A percentile compares a stretch with the other conserved stretches of the same genome.
phyloP scores from a whole-genome alignment of 2,329 filamentous ascomycete species.

The Aspergillus pseudotamarii region DNA sequence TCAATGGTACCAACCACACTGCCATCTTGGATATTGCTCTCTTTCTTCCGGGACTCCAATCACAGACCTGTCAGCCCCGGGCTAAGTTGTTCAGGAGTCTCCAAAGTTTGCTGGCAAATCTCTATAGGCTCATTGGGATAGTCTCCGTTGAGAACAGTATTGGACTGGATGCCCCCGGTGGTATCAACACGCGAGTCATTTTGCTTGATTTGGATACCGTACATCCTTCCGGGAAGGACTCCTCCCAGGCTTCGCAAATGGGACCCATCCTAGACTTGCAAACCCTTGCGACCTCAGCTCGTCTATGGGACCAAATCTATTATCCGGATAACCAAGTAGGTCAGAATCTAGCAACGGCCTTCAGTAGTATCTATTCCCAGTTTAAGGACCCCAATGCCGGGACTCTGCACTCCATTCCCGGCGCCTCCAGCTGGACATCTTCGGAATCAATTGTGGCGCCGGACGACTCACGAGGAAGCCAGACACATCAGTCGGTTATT shows the following conservation, averaged over 20 bases:
- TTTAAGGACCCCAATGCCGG: conserved; percentile 22
- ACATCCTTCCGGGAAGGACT: conserved; percentile 23
- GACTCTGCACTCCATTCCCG: conserved; percentile 25
- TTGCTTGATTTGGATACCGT: conserved; percentile 65
- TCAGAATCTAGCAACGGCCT: conserved; percentile 31
- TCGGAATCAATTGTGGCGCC: conserved; percentile 26
- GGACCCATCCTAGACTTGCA: conserved; percentile 56
- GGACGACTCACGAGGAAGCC: conserved; percentile 19
- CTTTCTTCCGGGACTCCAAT: conserved; percentile 62
- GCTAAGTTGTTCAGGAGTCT: conserved; percentile 66
- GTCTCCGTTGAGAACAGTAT: conserved; percentile 67
- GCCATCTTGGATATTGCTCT: conserved; percentile 63
- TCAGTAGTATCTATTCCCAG: conserved; percentile 36
- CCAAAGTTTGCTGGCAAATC: conserved; percentile 71
- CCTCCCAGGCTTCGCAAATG: conserved; percentile 23
- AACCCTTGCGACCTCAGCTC: conserved; percentile 47
- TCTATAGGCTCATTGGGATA: conserved; percentile 77
- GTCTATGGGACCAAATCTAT: conserved; percentile 36
- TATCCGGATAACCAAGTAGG: conserved; percentile 33
- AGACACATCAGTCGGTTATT: conserved; percentile 64
- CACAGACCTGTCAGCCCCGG: conserved; percentile 53
- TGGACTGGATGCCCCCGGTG: conserved; percentile 66
- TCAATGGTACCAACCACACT: conserved; percentile 34
- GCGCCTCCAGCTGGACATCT: conserved; percentile 25
- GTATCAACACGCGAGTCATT: conserved; percentile 75